phyloP scores from a whole-genome alignment of 495 filamentous ascomycete genomes.

The Patellaria atrata region DNA sequence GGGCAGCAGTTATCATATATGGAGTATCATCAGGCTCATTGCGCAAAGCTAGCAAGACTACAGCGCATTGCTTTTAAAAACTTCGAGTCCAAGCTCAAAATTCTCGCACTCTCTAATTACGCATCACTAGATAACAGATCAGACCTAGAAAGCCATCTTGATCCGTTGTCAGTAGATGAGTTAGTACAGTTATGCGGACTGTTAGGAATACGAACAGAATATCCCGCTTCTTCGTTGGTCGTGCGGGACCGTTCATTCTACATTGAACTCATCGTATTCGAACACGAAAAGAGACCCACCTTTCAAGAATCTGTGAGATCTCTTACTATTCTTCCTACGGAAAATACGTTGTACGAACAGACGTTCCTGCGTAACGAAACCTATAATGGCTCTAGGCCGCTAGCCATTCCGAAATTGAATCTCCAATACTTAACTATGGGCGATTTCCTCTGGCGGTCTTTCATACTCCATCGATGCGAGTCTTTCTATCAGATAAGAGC shows the following conservation, averaged over 20 bases:
- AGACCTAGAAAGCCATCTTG: constrained; percentile 68
- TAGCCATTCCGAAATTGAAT: constrained; percentile 90
- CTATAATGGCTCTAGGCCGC: constrained; percentile 76
- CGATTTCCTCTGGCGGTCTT: constrained; percentile 89
- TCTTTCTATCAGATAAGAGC: constrained; percentile 89
- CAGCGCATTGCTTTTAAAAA: constrained; percentile 69
- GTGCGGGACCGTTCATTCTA: constrained; percentile 50
- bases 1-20: constrained; percentile 56
- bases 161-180: constrained; percentile 56
- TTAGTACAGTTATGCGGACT: constrained; percentile 50
- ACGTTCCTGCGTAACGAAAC: constrained; percentile 71
- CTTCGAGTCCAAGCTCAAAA: constrained; percentile 80
- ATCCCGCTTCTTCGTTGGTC: constrained; percentile 56
- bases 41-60: constrained; percentile 55
- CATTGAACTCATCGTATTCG: constrained; percentile 61
- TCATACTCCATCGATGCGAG: constrained; percentile 79
- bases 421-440: constrained; percentile 90
- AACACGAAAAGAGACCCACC: constrained; percentile 60
- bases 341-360: constrained; percentile 65
- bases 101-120: constrained; percentile 85
- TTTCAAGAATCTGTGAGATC: constrained; percentile 69
- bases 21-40: constrained; percentile 69
- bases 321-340: constrained; percentile 67
- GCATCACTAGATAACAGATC: constrained; percentile 65
- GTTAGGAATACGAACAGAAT: constrained; percentile 65